Conservation (phyloP, 345 rosid species). For the Eucalyptus regnans region DNA sequence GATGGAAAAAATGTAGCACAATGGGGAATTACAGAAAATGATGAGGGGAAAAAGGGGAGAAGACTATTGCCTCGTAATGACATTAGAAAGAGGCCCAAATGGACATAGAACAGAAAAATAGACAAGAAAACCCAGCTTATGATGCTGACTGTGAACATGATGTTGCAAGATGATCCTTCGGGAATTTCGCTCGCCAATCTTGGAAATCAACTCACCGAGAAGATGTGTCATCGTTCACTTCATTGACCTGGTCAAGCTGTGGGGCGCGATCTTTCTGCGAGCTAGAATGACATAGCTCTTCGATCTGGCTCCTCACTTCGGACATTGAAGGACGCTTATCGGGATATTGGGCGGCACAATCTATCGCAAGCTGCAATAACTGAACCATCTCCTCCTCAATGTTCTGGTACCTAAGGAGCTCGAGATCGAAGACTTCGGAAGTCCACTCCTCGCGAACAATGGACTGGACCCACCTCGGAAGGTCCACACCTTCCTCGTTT, state of each 20-base stretch:
- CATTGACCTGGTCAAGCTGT: background rate
- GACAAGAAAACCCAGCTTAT: background rate
- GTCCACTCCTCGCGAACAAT: conserved; percentile 46
- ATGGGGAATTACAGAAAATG: background rate
- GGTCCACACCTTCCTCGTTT: conserved; percentile 34
- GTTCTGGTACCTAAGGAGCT: conserved; percentile 44
- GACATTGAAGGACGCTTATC: conserved; percentile 54
- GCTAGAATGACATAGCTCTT: conserved; percentile 18
- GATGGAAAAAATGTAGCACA: background rate
- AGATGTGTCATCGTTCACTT: background rate
- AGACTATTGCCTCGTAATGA: conserved; percentile 5
- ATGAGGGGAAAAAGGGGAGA: background rate
- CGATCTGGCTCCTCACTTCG: conserved; percentile 35
- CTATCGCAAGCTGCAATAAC: conserved; percentile 53
- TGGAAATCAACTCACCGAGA: conserved; percentile 10
- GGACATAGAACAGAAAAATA: background rate
- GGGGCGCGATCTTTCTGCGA: background rate
- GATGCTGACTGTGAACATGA: background rate
- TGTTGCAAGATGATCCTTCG: background rate
- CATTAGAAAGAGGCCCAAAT: conserved; percentile 1
- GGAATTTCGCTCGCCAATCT: background rate
- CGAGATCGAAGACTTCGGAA: conserved; percentile 53
- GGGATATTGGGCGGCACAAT: conserved; percentile 61
- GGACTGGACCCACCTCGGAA: conserved; percentile 47
- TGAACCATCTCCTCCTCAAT: conserved; percentile 64